A percentile compares a stretch with the other conserved stretches of the same genome.
These are phyloP conservation scores for Leccinum truebloodii DNA, from an alignment of 768 basidiomycete species.

Conservation along the genomic window DNA sequence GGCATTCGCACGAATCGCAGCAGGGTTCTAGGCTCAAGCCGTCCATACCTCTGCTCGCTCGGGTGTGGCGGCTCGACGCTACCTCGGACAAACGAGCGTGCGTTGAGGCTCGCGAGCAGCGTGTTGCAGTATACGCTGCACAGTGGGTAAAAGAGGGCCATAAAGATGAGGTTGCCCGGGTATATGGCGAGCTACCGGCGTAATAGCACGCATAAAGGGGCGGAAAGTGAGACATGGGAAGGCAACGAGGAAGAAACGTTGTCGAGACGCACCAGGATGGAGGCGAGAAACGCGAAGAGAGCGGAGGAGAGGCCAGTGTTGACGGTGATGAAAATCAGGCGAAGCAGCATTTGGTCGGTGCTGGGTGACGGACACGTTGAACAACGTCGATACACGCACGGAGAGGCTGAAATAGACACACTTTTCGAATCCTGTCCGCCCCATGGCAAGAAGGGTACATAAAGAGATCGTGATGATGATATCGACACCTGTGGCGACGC, in stretches of 20 bases:
- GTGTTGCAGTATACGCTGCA: conserved; percentile 37
- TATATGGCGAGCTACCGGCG: conserved; percentile 22
- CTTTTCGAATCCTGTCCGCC: conserved; percentile 27
- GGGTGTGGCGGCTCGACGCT: background rate
- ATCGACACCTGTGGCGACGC: conserved; percentile 18
- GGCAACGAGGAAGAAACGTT: background rate
- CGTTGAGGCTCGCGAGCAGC: conserved; percentile 35
- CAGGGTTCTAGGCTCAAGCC: background rate
- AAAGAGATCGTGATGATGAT: conserved; percentile 23
- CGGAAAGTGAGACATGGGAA: background rate
- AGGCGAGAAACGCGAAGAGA: conserved; percentile 22
- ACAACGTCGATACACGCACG: background rate
- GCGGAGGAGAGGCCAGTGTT: conserved; percentile 28
- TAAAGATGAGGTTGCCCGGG: conserved; percentile 25
- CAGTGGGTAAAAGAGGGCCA: conserved; percentile 31
- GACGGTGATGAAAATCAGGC: conserved; percentile 28
- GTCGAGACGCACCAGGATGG: conserved; percentile 20
- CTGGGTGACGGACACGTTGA: conserved; percentile 13
- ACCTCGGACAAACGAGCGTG: conserved; percentile 15
- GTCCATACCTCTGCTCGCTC: conserved; percentile 1
- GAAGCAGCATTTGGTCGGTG: conserved; percentile 26
- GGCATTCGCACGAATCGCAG: background rate
- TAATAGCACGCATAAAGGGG: background rate
- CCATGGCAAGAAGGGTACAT: conserved; percentile 24
- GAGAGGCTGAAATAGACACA: conserved; percentile 5